Evolutionary conservation across 495 filamentous ascomycete genomes (phyloP).

Genomic region (Daldinia concentrica): DNA sequence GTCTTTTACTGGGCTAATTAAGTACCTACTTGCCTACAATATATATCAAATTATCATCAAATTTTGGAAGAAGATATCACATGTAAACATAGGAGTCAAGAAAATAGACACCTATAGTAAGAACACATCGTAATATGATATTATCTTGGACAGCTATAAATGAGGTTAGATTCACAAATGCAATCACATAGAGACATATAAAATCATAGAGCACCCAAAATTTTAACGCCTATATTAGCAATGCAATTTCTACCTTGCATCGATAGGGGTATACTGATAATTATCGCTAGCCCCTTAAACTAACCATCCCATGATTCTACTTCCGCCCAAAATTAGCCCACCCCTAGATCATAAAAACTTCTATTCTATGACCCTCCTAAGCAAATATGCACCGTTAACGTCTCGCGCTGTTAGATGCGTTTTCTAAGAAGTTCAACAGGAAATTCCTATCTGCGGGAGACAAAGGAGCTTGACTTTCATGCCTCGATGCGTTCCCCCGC

Average conservation of each 20-base stretch:
- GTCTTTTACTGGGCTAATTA: too few relatives aligned
- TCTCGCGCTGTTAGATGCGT: conserved; percentile 44
- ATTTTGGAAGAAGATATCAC: too few relatives aligned
- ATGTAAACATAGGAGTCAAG: too few relatives aligned
- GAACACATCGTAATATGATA: not conserved
- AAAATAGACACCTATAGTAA: not conserved
- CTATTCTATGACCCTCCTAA: not conserved
- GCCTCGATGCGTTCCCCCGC: conserved; percentile 49
- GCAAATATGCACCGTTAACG: conserved; percentile 7
- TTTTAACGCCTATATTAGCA: conserved; percentile 7
- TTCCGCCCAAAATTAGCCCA: not conserved
- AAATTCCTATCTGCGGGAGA: conserved; percentile 79
- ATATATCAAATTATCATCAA: too few relatives aligned
- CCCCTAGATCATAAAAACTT: not conserved
- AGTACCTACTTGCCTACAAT: too few relatives aligned
- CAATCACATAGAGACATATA: not conserved
- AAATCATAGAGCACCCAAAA: not conserved
- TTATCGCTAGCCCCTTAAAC: conserved; percentile 1
- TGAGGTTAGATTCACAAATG: not conserved
- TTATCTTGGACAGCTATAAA: not conserved
- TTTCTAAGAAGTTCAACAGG: conserved; percentile 75
- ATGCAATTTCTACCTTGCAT: conserved; percentile 11
- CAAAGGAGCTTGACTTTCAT: conserved; percentile 62
- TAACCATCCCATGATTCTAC: conserved; percentile 1
- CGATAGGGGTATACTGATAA: conserved; percentile 28